These are phyloP conservation scores for Thelephora terrestris DNA, from an alignment of 1,284 basidiomycete species.

Conservation along the genomic window DNA sequence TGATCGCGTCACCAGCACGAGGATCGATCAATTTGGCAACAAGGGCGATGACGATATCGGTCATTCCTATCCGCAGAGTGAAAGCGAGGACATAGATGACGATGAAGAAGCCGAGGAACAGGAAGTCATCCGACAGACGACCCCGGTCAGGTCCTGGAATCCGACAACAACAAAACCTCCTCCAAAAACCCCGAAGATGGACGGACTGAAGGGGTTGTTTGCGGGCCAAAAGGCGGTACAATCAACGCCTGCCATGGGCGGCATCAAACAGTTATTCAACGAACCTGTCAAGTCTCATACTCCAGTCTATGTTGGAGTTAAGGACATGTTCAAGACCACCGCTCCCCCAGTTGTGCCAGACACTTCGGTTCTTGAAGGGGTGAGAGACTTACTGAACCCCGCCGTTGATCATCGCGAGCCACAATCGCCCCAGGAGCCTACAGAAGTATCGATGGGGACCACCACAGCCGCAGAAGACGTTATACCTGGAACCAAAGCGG, in stretches of 20 bases:
- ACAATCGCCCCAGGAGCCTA: no score
- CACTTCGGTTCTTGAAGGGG: slow-evolving; percentile 22
- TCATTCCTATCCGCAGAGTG: slow-evolving; percentile 1
- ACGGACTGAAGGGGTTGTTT: slow-evolving; percentile 26
- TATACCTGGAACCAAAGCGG: neutral
- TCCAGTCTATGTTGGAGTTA: slow-evolving; percentile 23
- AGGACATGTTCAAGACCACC: slow-evolving; percentile 26
- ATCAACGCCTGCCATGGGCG: slow-evolving; percentile 10
- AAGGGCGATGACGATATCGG: slow-evolving; percentile 6
- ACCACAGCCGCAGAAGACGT: neutral
- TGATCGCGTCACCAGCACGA: neutral
- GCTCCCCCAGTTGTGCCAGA: slow-evolving; percentile 9
- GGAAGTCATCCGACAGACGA: slow-evolving; percentile 4
- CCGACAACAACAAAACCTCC: neutral
- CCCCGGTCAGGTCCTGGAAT: slow-evolving; percentile 1
- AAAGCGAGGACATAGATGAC: slow-evolving; percentile 13
- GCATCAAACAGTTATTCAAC: slow-evolving; percentile 6
- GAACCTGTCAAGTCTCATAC: slow-evolving; percentile 8
- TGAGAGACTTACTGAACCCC: slow-evolving; percentile 25
- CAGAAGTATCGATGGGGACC: neutral
- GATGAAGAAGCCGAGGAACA: slow-evolving; percentile 9
- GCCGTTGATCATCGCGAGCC: slow-evolving; percentile 16
- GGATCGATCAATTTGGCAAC: slow-evolving; percentile 6
- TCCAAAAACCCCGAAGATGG: slow-evolving; percentile 25
- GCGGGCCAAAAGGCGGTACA: slow-evolving; percentile 5